phyloP scores from a whole-genome alignment of 2,329 filamentous ascomycete genomes.

The Torrubiella hemipterigena region DNA sequence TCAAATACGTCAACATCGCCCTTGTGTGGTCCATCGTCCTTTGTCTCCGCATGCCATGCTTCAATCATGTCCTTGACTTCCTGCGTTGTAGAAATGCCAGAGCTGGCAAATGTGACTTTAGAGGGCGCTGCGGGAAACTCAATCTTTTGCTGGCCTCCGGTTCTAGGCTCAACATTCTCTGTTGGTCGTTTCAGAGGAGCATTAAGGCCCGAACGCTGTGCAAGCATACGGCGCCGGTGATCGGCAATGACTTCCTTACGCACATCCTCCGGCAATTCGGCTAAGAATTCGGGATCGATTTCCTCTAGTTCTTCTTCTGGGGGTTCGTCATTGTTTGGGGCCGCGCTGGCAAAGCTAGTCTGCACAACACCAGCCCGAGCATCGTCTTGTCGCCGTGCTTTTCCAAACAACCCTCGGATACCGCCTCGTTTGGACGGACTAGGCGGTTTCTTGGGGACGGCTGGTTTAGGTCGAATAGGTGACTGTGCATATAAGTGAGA shows the following conservation, averaged over 20 bases:
- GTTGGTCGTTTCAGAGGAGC: conserved; percentile 15
- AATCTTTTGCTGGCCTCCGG: conserved; percentile 28
- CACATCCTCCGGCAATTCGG: conserved; percentile 72
- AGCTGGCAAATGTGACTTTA: conserved; percentile 33
- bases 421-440: conserved; percentile 56
- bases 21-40: conserved; percentile 60
- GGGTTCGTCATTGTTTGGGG: conserved; percentile 16
- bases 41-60: conserved; percentile 66
- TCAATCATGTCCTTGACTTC: conserved; percentile 65
- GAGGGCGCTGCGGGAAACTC: conserved; percentile 33
- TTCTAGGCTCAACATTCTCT: conserved; percentile 12
- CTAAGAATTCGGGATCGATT: conserved; percentile 62
- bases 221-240: conserved; percentile 44
- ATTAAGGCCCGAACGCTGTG: conserved; percentile 40
- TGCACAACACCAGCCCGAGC: conserved; percentile 54
- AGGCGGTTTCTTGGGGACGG: conserved; percentile 40
- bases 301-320: conserved; percentile 28
- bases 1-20: conserved; percentile 67
- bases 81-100: conserved; percentile 25
- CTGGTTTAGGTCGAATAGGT: too few relatives aligned
- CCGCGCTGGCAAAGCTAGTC: conserved; percentile 53
- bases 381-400: conserved; percentile 38
- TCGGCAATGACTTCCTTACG: conserved; percentile 68
- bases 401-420: conserved; percentile 25
- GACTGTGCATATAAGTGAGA: conserved; percentile 32